These are phyloP conservation scores for Rickenella mellea DNA, from an alignment of 768 basidiomycete genomes.

Conservation along the genomic window DNA sequence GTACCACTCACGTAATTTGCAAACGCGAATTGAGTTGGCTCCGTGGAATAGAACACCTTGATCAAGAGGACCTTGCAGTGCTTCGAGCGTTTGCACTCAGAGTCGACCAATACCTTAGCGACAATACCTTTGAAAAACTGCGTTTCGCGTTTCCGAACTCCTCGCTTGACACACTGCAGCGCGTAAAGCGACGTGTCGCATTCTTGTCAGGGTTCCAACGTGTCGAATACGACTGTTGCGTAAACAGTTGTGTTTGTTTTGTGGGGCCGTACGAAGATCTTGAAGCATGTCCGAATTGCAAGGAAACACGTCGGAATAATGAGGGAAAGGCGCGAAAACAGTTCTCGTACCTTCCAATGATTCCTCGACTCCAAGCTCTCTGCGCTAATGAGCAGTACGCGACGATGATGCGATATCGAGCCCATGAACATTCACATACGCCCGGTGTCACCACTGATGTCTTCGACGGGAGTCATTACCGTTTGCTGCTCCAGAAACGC, in stretches of 20 bases:
- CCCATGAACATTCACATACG: conserved; percentile 12
- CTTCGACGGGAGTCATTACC: conserved; percentile 26
- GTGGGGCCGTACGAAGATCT: conserved; percentile 20
- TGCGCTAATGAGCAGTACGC: conserved; percentile 14
- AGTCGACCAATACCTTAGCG: conserved; percentile 16
- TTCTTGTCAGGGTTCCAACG: conserved; percentile 25
- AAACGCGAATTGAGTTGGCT: no score
- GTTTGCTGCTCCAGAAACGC: conserved; percentile 8
- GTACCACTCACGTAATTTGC: no score
- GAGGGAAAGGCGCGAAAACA: conserved; percentile 14
- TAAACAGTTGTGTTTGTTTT: conserved; percentile 30
- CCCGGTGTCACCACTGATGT: conserved; percentile 21
- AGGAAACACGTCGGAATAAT: conserved; percentile 14
- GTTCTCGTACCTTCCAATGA: conserved; percentile 30
- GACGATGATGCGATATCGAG: conserved; percentile 20
- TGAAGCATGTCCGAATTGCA: conserved; percentile 26
- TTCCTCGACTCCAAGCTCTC: conserved; percentile 22
- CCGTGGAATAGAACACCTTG: no score
- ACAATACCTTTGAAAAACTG: conserved; percentile 17
- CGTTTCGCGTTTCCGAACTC: conserved; percentile 14
- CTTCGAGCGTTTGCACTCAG: conserved; percentile 22
- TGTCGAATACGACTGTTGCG: conserved; percentile 30
- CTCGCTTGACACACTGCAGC: conserved; percentile 11
- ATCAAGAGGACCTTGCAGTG: conserved; percentile 5
- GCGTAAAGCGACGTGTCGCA: conserved; percentile 12